These are phyloP conservation scores for Lactifluus piperatus DNA, from an alignment of 768 basidiomycete genomes.

Conservation along the genomic window DNA sequence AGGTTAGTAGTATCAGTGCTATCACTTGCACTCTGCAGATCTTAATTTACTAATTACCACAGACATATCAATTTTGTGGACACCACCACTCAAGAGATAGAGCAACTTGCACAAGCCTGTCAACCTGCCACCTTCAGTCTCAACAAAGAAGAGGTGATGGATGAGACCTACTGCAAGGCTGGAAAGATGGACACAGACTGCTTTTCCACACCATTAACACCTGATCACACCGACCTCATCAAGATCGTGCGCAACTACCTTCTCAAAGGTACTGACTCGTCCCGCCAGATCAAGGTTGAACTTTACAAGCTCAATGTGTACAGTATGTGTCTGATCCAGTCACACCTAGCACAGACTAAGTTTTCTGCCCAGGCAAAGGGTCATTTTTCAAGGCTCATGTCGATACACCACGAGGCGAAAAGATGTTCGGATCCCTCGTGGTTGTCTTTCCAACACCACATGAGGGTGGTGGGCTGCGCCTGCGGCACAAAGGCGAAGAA, in stretches of 20 bases:
- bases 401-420: no score
- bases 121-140: background rate
- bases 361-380: background rate
- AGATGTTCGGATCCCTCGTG: background rate
- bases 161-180: background rate
- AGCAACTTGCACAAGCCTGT: background rate
- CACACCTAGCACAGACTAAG: no score
- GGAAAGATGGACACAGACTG: background rate
- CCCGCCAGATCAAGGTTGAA: background rate
- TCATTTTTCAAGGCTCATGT: no score
- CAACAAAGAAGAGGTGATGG: background rate
- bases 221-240: background rate
- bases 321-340: background rate
- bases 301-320: background rate
- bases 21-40: constrained; percentile 21
- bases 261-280: background rate
- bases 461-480: constrained; percentile 35
- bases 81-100: background rate
- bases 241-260: background rate
- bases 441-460: constrained; percentile 26
- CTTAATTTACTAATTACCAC: background rate
- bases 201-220: background rate
- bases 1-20: no score
- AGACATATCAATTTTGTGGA: background rate
- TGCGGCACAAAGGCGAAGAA: constrained; percentile 30